Evolutionary conservation across 768 basidiomycete genomes (phyloP), one percentile per base, ranked within the genome.

Genomic region (Xanthoconium stramineum): DNA sequence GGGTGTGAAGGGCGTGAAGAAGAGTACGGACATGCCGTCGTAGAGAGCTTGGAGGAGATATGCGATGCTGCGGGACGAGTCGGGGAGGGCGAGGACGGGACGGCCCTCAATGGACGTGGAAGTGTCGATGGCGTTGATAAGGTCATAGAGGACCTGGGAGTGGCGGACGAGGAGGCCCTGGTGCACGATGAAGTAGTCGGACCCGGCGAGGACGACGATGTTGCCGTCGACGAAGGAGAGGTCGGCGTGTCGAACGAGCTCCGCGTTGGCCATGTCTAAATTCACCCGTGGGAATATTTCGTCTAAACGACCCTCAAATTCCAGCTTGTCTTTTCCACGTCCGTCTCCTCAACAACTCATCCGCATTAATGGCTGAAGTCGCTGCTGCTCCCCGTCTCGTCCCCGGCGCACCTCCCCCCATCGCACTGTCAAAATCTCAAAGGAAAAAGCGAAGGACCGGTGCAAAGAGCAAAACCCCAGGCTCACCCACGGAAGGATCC

Each of bases 371-470:
- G 77, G 65, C 69, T 47, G 76, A 74, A 45, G 20, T 37, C 15
- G 63, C 70, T 47, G 6, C 64, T 30, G 60, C 72, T 36, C 71
- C 74, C 35, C 86, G 91, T 54, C 66, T 88, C 59, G 79, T 93
- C 55, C 91, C 91, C 28, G 91, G 91, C 45, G 91, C 91, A 13
- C 89, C 85, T 52, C 84, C 85, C 0, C 82, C 84, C 42, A 62
- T 78, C 6, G 74, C 83, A 1, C 57, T 74, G 5, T 79, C 86
- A 37, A 91, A 91, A 69, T 75, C 82, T 5, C 80, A 84, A 29
- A 78, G 75, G 66, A 88, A 83, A 70, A 93, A 89, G 73, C 86
- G 83, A 71, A 84, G 83, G 74, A 77, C 82, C 56, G 83, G 81
- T 58, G 69, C 64, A 12, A 68, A 69, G 48, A 79, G 77, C 60